Percentiles rank a stretch among this genome's conserved stretches.
Conservation (phyloP, 2,329 filamentous ascomycete species). For the Pseudocercospora crystallina region DNA sequence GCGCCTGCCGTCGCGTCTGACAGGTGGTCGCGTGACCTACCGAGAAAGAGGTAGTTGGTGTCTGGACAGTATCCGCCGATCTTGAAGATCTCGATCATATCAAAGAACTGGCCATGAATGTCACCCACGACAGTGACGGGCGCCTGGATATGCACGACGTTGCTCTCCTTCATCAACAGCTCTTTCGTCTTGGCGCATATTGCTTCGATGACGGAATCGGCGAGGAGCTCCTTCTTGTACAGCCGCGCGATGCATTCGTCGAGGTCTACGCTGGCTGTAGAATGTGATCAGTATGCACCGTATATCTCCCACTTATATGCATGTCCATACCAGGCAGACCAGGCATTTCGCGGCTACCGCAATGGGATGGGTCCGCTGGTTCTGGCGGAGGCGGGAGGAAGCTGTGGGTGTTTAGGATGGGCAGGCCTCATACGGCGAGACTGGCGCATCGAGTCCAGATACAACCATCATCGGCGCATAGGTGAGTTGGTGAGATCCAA, state of each 20-base stretch:
- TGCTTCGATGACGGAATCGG: constrained; percentile 96
- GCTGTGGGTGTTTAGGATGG: constrained; percentile 15
- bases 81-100: constrained; percentile 98
- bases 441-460: constrained; percentile 12
- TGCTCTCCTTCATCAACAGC: constrained; percentile 98
- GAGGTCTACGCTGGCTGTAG: constrained; percentile 85
- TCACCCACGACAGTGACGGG: constrained; percentile 97
- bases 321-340: constrained; percentile 49
- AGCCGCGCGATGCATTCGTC: constrained; percentile 97
- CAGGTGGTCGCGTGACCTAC: constrained; percentile 50
- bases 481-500: background rate
- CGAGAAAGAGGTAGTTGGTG: constrained; percentile 96
- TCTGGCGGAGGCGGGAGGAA: constrained; percentile 6
- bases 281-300: constrained; percentile 15
- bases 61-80: constrained; percentile 97
- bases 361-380: constrained; percentile 10
- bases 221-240: constrained; percentile 94
- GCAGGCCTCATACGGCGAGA: constrained; percentile 20
- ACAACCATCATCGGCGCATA: constrained; percentile 19
- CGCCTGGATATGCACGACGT: constrained; percentile 94
- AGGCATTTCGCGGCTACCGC: constrained; percentile 41
- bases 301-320: background rate
- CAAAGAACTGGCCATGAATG: constrained; percentile 98
- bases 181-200: constrained; percentile 99
- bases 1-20: background rate